A percentile compares a stretch with the other conserved stretches of the same genome.
These are phyloP conservation scores for Aspergillus melleus DNA, from an alignment of 2,329 filamentous ascomycete genomes.

Conservation along the genomic window DNA sequence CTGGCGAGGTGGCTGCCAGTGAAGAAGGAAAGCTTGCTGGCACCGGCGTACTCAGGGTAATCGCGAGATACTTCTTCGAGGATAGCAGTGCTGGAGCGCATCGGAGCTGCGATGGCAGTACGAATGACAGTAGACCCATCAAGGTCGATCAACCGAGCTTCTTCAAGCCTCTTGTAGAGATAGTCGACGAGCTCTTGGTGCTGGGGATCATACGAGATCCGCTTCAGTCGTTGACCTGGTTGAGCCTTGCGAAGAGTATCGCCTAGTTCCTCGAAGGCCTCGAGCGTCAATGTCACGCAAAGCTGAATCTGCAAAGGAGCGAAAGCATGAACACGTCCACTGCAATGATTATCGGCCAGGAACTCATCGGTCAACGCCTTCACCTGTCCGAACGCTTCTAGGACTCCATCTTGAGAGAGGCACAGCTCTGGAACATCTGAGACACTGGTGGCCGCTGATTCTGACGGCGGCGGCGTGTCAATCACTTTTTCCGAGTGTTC, in stretches of 20 bases:
- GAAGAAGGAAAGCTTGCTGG: conserved; percentile 26
- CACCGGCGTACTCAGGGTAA: conserved; percentile 27
- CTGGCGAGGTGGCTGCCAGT: conserved; percentile 21
- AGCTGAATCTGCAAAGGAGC: conserved; percentile 25
- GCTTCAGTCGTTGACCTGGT: conserved; percentile 18
- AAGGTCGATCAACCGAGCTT: conserved; percentile 32
- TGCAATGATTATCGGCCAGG: conserved; percentile 25
- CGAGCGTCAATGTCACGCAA: conserved; percentile 25
- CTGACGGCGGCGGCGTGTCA: not conserved
- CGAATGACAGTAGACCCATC: conserved; percentile 27
- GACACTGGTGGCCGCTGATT: conserved; percentile 5
- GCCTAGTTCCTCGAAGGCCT: conserved; percentile 40
- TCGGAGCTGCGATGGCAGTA: conserved; percentile 24
- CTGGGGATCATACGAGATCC: conserved; percentile 25
- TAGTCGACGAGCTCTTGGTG: conserved; percentile 33
- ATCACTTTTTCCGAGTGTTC: not conserved
- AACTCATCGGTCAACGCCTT: conserved; percentile 29
- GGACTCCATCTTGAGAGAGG: conserved; percentile 10
- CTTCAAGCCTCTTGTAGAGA: conserved; percentile 36
- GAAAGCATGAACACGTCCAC: conserved; percentile 27
- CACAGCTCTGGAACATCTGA: conserved; percentile 6
- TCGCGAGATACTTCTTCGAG: conserved; percentile 27
- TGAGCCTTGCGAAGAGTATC: conserved; percentile 20
- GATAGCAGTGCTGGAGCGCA: conserved; percentile 22
- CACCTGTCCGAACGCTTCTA: conserved; percentile 28